Evolutionary conservation across 208 protist species (phyloP).

Genomic region (Trypanosoma vivax): DNA sequence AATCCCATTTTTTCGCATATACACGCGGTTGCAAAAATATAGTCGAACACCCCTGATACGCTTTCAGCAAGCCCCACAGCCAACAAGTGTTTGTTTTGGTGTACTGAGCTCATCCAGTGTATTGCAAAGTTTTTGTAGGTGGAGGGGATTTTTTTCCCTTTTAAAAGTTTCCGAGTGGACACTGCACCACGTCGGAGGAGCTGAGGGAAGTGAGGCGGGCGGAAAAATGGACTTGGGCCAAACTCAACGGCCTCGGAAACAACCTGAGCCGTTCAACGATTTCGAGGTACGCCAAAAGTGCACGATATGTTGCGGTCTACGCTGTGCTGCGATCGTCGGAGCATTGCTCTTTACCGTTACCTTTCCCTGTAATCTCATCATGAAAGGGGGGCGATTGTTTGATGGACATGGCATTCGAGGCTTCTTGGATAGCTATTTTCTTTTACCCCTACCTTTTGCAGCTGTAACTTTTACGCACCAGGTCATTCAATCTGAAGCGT

Average conservation of each 20-base stretch:
- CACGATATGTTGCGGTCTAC: conserved; percentile 60
- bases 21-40: too few relatives aligned
- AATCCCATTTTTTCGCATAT: too few relatives aligned
- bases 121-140: too few relatives aligned
- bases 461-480: conserved; percentile 82
- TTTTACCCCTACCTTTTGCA: conserved; percentile 57
- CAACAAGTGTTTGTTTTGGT: too few relatives aligned
- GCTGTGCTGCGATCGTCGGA: conserved; percentile 35
- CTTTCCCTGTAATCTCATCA: conserved; percentile 52
- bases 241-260: conserved; percentile 36
- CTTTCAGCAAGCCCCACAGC: too few relatives aligned
- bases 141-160: too few relatives aligned
- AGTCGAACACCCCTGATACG: too few relatives aligned
- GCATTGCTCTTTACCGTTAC: conserved; percentile 35
- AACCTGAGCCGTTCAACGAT: conserved; percentile 43
- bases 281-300: conserved; percentile 61
- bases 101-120: too few relatives aligned
- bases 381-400: conserved; percentile 35
- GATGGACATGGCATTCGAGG: conserved; percentile 44
- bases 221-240: conserved; percentile 72
- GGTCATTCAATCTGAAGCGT: conserved; percentile 62
- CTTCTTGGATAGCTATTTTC: conserved; percentile 54
- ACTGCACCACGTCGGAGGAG: too few relatives aligned
- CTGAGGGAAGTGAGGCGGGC: too few relatives aligned
- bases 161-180: too few relatives aligned